phyloP scores from a whole-genome alignment of 1,284 basidiomycete genomes.

The Sphaerobolus stellatus region DNA sequence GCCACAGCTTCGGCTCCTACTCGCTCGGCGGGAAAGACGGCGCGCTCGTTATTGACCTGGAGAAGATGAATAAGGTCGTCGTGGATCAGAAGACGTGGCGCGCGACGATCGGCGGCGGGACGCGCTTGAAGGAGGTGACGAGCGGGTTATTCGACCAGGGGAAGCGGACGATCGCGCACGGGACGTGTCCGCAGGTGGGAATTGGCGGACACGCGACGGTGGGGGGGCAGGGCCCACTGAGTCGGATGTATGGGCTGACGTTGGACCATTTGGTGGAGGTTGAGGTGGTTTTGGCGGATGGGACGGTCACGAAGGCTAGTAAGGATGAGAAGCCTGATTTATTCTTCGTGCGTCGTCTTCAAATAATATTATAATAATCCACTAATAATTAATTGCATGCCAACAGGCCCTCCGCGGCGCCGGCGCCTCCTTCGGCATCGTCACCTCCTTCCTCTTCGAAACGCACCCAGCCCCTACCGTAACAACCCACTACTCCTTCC shows the following conservation, averaged over 20 bases:
- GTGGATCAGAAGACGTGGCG: constrained; percentile 1
- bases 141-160: constrained; percentile 6
- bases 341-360: constrained; percentile 7
- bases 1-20: constrained; percentile 12
- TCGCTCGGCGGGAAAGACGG: background rate
- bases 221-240: constrained; percentile 36
- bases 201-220: constrained; percentile 8
- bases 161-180: constrained; percentile 11
- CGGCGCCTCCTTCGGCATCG: constrained; percentile 44
- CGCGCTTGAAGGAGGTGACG: constrained; percentile 10
- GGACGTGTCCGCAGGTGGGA: constrained; percentile 11
- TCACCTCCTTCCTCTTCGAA: constrained; percentile 21
- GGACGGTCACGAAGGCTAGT: constrained; percentile 33
- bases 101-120: constrained; percentile 7
- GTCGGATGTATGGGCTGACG: constrained; percentile 43
- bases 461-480: background rate
- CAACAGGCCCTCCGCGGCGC: constrained; percentile 37
- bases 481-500: constrained; percentile 1
- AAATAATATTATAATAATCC: too few relatives aligned
- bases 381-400: background rate
- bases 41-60: constrained; percentile 10
- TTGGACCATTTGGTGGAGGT: constrained; percentile 43
- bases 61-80: constrained; percentile 3
- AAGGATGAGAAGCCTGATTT: constrained; percentile 26
- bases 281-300: constrained; percentile 38